Conservation (phyloP, 768 basidiomycete genomes). For the Boletus rufocinnamomeus region DNA sequence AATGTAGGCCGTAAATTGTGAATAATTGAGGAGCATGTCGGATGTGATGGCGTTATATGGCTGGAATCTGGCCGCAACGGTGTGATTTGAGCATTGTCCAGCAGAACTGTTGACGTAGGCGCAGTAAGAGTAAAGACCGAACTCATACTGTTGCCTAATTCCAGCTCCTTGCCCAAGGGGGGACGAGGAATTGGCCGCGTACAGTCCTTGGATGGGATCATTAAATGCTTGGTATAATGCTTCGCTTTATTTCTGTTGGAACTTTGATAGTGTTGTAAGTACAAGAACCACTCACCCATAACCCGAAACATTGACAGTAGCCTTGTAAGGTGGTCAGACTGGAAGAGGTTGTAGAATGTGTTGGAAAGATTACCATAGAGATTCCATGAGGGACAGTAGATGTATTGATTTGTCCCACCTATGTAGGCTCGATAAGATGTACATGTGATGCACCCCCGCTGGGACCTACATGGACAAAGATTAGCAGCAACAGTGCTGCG, state of each 20-base stretch:
- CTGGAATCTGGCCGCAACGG: slow-evolving; percentile 57
- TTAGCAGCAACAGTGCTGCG: slow-evolving; percentile 57
- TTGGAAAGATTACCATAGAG: slow-evolving; percentile 57
- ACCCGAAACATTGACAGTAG: slow-evolving; percentile 64
- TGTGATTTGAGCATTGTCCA: slow-evolving; percentile 66
- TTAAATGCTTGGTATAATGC: slow-evolving; percentile 50
- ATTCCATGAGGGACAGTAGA: slow-evolving; percentile 70
- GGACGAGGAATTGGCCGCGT: slow-evolving; percentile 63
- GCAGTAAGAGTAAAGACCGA: slow-evolving; percentile 82
- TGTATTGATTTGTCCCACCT: slow-evolving; percentile 85
- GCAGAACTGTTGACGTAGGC: slow-evolving; percentile 61
- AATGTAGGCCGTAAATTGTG: slow-evolving; percentile 53
- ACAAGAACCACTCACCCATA: slow-evolving; percentile 56
- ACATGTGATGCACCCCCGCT: slow-evolving; percentile 14
- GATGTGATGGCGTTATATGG: slow-evolving; percentile 65
- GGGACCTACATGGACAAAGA: slow-evolving; percentile 75
- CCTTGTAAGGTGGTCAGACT: slow-evolving; percentile 44
- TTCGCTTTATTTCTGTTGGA: slow-evolving; percentile 38
- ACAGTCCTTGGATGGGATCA: slow-evolving; percentile 64
- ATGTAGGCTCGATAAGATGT: slow-evolving; percentile 24
- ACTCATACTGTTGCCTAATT: slow-evolving; percentile 70
- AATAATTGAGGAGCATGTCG: slow-evolving; percentile 70
- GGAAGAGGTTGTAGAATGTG: slow-evolving; percentile 1
- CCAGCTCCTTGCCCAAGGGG: slow-evolving; percentile 60
- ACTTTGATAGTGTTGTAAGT: not conserved